phyloP scores from a whole-genome alignment of 2,329 filamentous ascomycete genomes.

The Colletotrichum zoysiae region DNA sequence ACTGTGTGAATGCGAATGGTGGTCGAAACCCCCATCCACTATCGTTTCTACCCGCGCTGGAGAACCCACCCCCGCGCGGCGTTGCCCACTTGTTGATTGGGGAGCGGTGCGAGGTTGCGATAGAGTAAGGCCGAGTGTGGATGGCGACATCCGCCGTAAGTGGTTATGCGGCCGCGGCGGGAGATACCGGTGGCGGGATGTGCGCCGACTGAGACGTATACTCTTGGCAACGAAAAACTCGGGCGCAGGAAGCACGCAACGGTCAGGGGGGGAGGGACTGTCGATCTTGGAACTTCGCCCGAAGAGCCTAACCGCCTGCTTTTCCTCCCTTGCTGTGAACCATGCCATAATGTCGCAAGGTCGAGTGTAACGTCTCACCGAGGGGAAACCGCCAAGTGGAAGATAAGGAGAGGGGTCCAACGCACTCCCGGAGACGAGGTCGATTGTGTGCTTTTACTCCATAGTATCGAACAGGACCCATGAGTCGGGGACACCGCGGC shows the following conservation, averaged over 20 bases:
- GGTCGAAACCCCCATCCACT: background rate
- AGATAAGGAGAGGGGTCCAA: background rate
- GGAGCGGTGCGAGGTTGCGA: slow-evolving; percentile 6
- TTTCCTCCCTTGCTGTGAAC: background rate
- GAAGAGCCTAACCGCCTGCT: background rate
- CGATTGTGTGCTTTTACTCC: slow-evolving; percentile 35
- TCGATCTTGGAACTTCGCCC: background rate
- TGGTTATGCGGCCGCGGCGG: background rate
- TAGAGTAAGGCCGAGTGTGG: slow-evolving; percentile 37
- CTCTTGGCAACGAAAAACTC: slow-evolving; percentile 4
- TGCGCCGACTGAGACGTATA: background rate
- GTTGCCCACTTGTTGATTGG: slow-evolving; percentile 17
- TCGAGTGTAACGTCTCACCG: slow-evolving; percentile 27
- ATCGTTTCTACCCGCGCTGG: background rate
- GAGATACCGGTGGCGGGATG: no score
- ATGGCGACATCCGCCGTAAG: slow-evolving; percentile 34
- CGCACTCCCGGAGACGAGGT: no score
- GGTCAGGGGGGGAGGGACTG: background rate
- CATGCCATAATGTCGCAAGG: background rate
- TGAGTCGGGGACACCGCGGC: slow-evolving; percentile 5
- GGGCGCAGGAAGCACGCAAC: slow-evolving; percentile 29
- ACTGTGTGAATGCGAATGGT: background rate
- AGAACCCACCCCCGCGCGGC: slow-evolving; percentile 21
- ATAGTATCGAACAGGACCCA: slow-evolving; percentile 18
- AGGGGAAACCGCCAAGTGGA: background rate